These are phyloP conservation scores for Ogataea ganodermae DNA, from an alignment of 805 yeast species.

Conservation along the genomic window DNA sequence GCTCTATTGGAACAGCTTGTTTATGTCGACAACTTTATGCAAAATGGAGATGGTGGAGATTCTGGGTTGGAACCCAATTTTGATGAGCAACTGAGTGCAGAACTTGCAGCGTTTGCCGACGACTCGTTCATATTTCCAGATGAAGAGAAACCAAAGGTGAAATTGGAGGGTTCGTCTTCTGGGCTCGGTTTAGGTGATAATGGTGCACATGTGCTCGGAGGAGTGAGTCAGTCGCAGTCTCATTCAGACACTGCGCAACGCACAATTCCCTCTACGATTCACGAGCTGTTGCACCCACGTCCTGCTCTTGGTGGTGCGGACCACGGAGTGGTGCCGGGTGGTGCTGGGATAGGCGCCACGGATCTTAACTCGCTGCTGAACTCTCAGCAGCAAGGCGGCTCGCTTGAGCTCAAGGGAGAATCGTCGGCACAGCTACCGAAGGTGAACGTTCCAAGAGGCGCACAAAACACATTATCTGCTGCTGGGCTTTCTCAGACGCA, in stretches of 20 bases:
- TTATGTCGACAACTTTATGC: conserved; percentile 75
- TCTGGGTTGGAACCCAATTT: conserved; percentile 40
- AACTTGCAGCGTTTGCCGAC: conserved; percentile 80
- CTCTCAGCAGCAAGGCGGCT: conserved; percentile 26
- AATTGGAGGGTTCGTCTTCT: conserved; percentile 15
- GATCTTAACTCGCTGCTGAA: not conserved
- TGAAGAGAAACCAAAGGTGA: conserved; percentile 63
- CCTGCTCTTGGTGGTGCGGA: conserved; percentile 33
- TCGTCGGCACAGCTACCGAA: conserved; percentile 41
- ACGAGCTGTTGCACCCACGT: conserved; percentile 28
- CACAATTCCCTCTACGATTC: conserved; percentile 32
- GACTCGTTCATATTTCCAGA: conserved; percentile 80
- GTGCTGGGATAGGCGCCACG: conserved; percentile 9
- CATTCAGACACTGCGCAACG: not conserved
- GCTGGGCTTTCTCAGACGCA: conserved; percentile 72
- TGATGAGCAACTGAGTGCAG: conserved; percentile 59
- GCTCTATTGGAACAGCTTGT: conserved; percentile 74
- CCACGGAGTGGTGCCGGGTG: no score
- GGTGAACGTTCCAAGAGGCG: conserved; percentile 73
- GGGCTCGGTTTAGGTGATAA: conserved; percentile 7
- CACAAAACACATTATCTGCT: conserved; percentile 58
- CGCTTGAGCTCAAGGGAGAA: conserved; percentile 14
- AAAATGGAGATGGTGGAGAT: conserved; percentile 43
- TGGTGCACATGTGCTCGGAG: not conserved
- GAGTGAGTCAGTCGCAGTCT: not conserved